Evolutionary conservation across 2,329 filamentous ascomycete genomes (phyloP).

Genomic region (Spiromastix sp.): DNA sequence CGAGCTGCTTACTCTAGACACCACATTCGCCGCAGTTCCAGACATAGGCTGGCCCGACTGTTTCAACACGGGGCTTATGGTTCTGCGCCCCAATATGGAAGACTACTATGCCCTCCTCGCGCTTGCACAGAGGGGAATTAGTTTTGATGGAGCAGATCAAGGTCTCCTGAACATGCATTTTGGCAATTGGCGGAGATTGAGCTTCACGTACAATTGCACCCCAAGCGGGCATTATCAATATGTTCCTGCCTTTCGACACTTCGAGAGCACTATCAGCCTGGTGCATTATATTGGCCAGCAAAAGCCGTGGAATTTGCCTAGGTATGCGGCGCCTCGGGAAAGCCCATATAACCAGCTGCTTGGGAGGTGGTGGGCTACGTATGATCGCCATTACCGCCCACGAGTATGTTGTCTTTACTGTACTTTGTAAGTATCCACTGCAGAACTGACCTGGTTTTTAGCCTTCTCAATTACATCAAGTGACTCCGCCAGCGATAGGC

Average conservation of each 20-base stretch:
- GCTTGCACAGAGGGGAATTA: conserved; percentile 76
- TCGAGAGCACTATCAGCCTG: conserved; percentile 78
- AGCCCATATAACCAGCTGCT: conserved; percentile 67
- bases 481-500: too few species aligned
- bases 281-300: conserved; percentile 88
- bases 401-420: conserved; percentile 14
- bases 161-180: conserved; percentile 94
- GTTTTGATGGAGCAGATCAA: conserved; percentile 95
- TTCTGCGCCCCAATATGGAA: conserved; percentile 71
- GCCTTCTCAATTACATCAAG: too few species aligned
- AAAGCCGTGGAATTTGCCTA: conserved; percentile 74
- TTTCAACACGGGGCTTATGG: conserved; percentile 98
- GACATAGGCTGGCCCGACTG: conserved; percentile 97
- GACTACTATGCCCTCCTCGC: conserved; percentile 79
- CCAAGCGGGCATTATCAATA: conserved; percentile 97
- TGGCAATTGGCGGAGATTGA: conserved; percentile 72
- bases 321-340: conserved; percentile 24
- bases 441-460: background rate
- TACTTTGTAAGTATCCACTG: background rate
- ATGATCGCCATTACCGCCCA: conserved; percentile 69
- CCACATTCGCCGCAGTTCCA: conserved; percentile 61
- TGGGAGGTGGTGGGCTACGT: conserved; percentile 86
- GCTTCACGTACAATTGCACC: conserved; percentile 95
- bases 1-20: conserved; percentile 67
- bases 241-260: conserved; percentile 86